Conservation (phyloP, 768 basidiomycete species). For the Mycena sanguinolenta region DNA sequence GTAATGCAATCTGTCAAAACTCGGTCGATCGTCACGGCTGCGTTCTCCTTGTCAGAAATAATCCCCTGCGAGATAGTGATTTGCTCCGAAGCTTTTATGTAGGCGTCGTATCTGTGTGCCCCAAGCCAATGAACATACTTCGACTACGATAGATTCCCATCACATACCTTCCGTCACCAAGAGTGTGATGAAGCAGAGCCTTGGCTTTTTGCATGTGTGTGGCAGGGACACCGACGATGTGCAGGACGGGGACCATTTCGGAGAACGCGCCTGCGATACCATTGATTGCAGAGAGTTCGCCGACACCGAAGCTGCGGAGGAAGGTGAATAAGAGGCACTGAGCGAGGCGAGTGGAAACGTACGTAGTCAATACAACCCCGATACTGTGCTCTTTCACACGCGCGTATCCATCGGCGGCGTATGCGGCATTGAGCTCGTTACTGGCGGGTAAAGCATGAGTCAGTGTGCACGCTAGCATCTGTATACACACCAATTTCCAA, state of each 20-base stretch:
- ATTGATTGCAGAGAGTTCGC: slow-evolving; percentile 89
- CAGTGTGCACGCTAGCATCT: background rate
- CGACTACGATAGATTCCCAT: background rate
- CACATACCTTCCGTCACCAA: slow-evolving; percentile 81
- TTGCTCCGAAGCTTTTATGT: slow-evolving; percentile 78
- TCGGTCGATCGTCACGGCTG: slow-evolving; percentile 82
- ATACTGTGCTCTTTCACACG: slow-evolving; percentile 82
- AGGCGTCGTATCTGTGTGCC: slow-evolving; percentile 78
- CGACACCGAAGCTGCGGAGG: slow-evolving; percentile 83
- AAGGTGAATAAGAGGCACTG: background rate
- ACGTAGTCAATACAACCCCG: slow-evolving; percentile 86
- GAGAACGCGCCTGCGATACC: slow-evolving; percentile 88
- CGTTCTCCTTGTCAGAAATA: slow-evolving; percentile 66
- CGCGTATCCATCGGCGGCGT: slow-evolving; percentile 95
- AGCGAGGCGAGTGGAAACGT: background rate
- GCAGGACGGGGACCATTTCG: slow-evolving; percentile 91
- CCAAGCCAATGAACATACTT: background rate
- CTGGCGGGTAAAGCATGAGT: slow-evolving; percentile 56
- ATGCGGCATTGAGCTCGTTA: slow-evolving; percentile 88
- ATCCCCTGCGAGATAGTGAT: slow-evolving; percentile 79
- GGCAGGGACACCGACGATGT: slow-evolving; percentile 87
- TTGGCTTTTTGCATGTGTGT: slow-evolving; percentile 77
- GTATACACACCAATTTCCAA: slow-evolving; percentile 79
- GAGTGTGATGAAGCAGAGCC: slow-evolving; percentile 88
- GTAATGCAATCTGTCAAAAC: slow-evolving; percentile 79